Evolutionary conservation across 805 yeast genomes (phyloP), one percentile per base, ranked within the genome.

Genomic region (Nakazawaea sp.): DNA sequence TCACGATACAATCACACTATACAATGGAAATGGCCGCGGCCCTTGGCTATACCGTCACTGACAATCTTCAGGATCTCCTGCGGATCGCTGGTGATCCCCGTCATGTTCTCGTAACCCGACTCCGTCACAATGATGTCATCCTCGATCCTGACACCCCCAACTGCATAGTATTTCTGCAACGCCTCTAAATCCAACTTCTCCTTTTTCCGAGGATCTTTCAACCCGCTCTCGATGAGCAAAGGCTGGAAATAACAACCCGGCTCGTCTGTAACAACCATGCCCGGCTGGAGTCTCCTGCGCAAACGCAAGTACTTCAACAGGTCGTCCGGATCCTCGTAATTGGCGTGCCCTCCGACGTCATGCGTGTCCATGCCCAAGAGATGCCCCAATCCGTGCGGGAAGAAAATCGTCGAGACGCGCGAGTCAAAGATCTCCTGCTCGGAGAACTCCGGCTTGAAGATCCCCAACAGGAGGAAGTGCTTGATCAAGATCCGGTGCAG

Each of bases 91-190:
- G 97, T 86, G 37, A 90, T 77, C 19, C 72, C 70, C 2, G 96
- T 90, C 37, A 90, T 63, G 49, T 85, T 83, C 52, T 88, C 95
- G 51, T 60, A 76, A 0, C 97, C 97, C 37, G 61, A 63, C 33
- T 68, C 68, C 1, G 95, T 85, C 21, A 90, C 81, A 31, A 86
- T 62, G 29, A 92, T 71, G 53, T 90, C 97, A 55, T 90, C 98
- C 59, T 90, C 98, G 40, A 90, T 87, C 58, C 98, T 76, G 5
- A 90, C 96, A 31, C 98, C 98, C n/a, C 98, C 98, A 40, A 92
- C 75, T 47, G 81, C 74, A 81, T 82, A 75, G 59, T 88, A 90
- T 50, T 75, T 78, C 39, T 84, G 78, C 43, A 90, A 64, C 5
- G 82, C 77, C 0, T 73, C 77, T 45, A 59, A 55, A 50, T 87